Percentiles rank a stretch among this genome's conserved stretches.
Conservation (phyloP, 306 rosid species). For the Cajanus cajan region DNA sequence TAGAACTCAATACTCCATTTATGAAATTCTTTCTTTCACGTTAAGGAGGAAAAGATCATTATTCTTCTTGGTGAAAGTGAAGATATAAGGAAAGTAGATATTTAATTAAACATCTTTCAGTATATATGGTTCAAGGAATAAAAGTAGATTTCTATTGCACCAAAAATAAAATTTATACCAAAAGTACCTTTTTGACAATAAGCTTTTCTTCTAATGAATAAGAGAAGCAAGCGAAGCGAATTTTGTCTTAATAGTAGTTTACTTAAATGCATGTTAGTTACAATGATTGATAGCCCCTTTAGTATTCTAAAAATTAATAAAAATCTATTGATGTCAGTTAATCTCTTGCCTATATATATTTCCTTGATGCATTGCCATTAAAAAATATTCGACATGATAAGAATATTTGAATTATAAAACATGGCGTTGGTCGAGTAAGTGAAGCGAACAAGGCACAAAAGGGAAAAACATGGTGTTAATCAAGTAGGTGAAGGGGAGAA, state of each 20-base stretch:
- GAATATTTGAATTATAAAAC: slow-evolving; percentile 40
- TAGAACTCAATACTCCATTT: slow-evolving; percentile 43
- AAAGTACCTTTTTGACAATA: background rate
- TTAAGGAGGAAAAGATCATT: background rate
- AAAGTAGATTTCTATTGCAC: background rate
- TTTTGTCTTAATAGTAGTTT: background rate
- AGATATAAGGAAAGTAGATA: slow-evolving; percentile 24
- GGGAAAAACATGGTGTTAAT: slow-evolving; percentile 13
- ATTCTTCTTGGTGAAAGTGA: slow-evolving; percentile 20
- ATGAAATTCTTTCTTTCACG: slow-evolving; percentile 37
- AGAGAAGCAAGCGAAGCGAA: slow-evolving; percentile 3
- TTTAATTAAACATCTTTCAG: slow-evolving; percentile 21
- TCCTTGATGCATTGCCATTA: background rate
- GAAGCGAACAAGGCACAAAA: slow-evolving; percentile 44
- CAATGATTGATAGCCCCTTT: slow-evolving; percentile 17
- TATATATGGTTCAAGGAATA: slow-evolving; percentile 32
- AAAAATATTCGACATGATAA: slow-evolving; percentile 32
- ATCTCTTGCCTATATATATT: background rate
- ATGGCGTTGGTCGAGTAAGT: slow-evolving; percentile 39
- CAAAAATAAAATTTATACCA: background rate
- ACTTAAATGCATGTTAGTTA: slow-evolving; percentile 7
- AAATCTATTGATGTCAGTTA: background rate
- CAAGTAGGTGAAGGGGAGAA: slow-evolving; percentile 39
- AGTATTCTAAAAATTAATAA: background rate
- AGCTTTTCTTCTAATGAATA: background rate